These are phyloP conservation scores for Cystobasidiaceae sp. DNA, from an alignment of 1,284 basidiomycete genomes.

Conservation along the genomic window DNA sequence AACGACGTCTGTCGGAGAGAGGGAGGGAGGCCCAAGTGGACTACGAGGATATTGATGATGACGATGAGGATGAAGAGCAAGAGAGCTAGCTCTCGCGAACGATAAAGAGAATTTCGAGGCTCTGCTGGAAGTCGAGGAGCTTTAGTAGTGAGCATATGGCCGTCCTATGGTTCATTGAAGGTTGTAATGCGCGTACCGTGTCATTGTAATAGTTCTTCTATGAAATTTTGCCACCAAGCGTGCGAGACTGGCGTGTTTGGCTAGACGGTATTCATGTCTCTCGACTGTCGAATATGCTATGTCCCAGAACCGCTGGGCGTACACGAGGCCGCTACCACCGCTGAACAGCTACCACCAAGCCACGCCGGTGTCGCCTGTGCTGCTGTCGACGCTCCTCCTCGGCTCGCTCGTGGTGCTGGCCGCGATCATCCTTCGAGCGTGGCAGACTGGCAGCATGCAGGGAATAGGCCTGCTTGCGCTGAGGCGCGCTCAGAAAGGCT, in stretches of 20 bases:
- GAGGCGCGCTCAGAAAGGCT: neutral
- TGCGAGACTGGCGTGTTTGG: no score
- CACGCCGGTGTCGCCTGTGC: neutral
- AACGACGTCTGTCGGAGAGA: conserved; percentile 4
- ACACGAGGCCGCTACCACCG: no score
- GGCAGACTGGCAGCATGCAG: conserved; percentile 13
- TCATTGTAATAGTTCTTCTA: no score
- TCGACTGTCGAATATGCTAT: no score
- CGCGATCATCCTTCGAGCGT: neutral
- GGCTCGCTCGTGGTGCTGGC: neutral
- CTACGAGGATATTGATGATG: conserved; percentile 26
- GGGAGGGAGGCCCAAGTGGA: neutral
- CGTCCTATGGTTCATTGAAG: no score
- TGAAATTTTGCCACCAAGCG: no score
- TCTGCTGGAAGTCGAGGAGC: no score
- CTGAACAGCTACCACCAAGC: no score
- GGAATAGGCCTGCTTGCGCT: conserved; percentile 17
- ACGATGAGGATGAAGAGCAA: conserved; percentile 16
- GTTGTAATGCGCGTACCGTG: no score
- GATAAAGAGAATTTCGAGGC: neutral
- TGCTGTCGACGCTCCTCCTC: conserved; percentile 1
- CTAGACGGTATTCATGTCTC: no score
- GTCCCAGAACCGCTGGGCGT: no score
- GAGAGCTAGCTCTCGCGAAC: neutral
- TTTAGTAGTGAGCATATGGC: no score